These are phyloP conservation scores for Rhizopogon rudus DNA, from an alignment of 768 basidiomycete genomes.

Conservation along the genomic window DNA sequence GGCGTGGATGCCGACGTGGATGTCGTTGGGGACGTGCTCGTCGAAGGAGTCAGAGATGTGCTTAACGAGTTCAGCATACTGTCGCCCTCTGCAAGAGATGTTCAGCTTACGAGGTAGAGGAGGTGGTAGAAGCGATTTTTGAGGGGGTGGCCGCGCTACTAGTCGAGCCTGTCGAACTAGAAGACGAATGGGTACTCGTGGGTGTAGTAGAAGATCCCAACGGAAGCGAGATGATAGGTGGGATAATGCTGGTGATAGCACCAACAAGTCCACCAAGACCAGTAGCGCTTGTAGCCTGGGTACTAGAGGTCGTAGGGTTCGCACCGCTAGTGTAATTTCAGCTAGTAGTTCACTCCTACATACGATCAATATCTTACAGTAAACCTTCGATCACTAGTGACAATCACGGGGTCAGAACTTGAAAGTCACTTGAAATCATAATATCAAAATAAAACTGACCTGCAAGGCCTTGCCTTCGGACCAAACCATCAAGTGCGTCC, in stretches of 20 bases:
- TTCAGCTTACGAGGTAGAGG: conserved; percentile 18
- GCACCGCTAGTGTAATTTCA: conserved; percentile 10
- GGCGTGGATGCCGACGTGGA: conserved; percentile 8
- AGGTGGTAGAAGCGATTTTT: conserved; percentile 1
- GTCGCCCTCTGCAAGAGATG: background rate
- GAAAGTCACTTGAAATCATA: background rate
- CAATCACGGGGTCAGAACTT: background rate
- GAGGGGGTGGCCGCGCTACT: background rate
- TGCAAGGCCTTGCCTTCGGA: conserved; percentile 22
- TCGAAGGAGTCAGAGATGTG: background rate
- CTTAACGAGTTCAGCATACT: no score
- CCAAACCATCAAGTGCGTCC: conserved; percentile 13
- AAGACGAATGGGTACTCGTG: conserved; percentile 16
- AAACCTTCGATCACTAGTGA: conserved; percentile 13
- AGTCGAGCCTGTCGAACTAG: conserved; percentile 24
- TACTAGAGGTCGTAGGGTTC: conserved; percentile 1
- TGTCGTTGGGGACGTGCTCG: conserved; percentile 5
- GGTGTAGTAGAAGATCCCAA: conserved; percentile 12
- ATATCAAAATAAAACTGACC: conserved; percentile 7
- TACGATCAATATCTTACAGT: conserved; percentile 13
- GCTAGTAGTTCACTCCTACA: background rate
- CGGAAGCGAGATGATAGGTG: conserved; percentile 12
- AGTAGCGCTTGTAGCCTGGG: background rate
- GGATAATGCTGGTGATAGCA: conserved; percentile 11
- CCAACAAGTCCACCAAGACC: conserved; percentile 8